A percentile compares a stretch with the other conserved stretches of the same genome.
Evolutionary conservation across 73 alveolate species (phyloP).

Genomic region (Paramecium caudatum): DNA sequence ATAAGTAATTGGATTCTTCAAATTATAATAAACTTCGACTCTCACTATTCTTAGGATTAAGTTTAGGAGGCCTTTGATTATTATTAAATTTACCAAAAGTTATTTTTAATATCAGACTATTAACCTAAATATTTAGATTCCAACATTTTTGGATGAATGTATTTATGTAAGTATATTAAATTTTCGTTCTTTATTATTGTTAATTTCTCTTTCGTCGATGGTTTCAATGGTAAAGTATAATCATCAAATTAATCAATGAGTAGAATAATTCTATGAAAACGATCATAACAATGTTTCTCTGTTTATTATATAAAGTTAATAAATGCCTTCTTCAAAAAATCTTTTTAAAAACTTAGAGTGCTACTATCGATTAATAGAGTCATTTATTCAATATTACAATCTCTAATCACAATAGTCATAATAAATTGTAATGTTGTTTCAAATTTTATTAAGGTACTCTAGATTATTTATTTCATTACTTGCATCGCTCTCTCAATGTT

Average conservation of each 20-base stretch:
- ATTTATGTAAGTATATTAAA: no score
- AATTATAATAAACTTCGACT: no score
- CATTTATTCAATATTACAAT: slow-evolving; percentile 16
- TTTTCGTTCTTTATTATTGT: no score
- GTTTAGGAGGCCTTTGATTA: slow-evolving; percentile 24
- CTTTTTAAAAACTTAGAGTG: background rate
- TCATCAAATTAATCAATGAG: no score
- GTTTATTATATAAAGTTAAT: background rate
- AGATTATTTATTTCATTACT: no score
- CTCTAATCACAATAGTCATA: slow-evolving; percentile 12
- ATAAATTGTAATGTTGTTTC: no score
- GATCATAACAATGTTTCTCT: background rate
- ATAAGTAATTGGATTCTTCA: no score
- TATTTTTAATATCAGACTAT: background rate
- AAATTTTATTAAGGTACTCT: no score
- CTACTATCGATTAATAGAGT: background rate
- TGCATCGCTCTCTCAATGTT: background rate
- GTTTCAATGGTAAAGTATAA: no score
- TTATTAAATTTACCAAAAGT: background rate
- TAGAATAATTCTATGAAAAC: background rate
- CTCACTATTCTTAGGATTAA: background rate
- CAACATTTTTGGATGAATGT: background rate
- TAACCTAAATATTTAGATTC: background rate
- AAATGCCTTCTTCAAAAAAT: background rate
- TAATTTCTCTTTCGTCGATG: no score